Base-by-base conservation (phyloP, 768 basidiomycete genomes). In the Boletales sp. region DNA sequence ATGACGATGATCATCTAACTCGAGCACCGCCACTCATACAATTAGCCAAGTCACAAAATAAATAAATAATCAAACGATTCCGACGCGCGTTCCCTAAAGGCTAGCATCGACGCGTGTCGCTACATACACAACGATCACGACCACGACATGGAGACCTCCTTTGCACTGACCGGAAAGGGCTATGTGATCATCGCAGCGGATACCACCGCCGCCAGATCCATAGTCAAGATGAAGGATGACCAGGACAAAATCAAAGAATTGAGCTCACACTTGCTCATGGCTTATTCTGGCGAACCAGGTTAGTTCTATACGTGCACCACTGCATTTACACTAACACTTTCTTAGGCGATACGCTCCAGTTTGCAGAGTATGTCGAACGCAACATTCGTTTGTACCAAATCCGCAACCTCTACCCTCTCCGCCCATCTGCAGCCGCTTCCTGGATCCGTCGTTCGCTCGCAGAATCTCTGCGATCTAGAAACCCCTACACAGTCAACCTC, bases 351-450 rank as follows among this genome's bases (percentile, higher is more conserved):
- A 98, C 97, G 18, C 77, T 95, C 19, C 90, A 97, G 65, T 98
- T 98, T 62, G 89, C 95, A 1, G 97, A 99, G 71, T 99, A 80
- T 61, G 82, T 98, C 53, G 94, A 97, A 64, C 86, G 95, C 53
- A 98, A 97, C 74, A 83, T 99, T 57, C 86, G 95, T 40, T 75
- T 99, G 42, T 94, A 95, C 72, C 91, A 97, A 62, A 98, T 98
- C 64, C 87, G 95, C 61, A 87, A 98, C 72, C 78, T 86, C 66
- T 86, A 90, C 68, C 80, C 91, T 12, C 87, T 97, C 39, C 86
- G 90, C 39, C 95, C 97, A 2, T 78, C 86, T 11, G 87, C 94
- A 7, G 93, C 94, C 15, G 91, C 95, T 8, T 83, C 94, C 5
- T 99, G 95, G 94, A 90, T 97, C 61, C 88, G 97, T 21, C 83